Base-by-base conservation (phyloP, 169 alveolate species). In the Cryptosporidium canis region DNA sequence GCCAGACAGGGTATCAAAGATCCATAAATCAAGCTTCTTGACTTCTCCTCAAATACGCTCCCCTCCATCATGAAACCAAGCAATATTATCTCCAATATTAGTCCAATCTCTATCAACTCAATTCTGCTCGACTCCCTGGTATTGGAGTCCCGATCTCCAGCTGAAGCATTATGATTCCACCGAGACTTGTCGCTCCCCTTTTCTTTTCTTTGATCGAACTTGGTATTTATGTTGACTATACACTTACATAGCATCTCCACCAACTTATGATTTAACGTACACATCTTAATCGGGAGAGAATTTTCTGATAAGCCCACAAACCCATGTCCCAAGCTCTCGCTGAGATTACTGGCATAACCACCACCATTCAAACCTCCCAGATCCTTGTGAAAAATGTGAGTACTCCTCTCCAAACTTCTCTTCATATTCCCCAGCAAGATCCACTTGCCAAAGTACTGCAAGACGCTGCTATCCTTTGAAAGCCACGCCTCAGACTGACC, bases 381-480 rank as follows among this genome's bases (percentile, higher is more conserved):
- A 3, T 31, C 68, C 11, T 35, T 27, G 11, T 31, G 27, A 3
- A 18, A 61, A 2, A 31, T 16, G n/a, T 61, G 68, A 29, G 14
- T 58, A 58, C 39, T 58, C 16, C 12, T 63, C 12, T 77, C 64
- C 55, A 77, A 41, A 61, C 39, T 77, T 29, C 44, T 77, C 39
- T 41, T 61, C 70, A 77, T 77, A 56, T 43, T 56, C 21, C 63
- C 31, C 24, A 55, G 27, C 41, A 77, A n/a, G 14, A 77, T 39
- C 87, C 87, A 77, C 55, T 77, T 77, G 9, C 77, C 87, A 39
- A 58, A 77, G 12, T 43, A 41, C 31, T 77, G 56, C 51, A 77
- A 61, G 47, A 27, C 16, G 8, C 27, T 43, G 27, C 35, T 41
- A 9, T 61, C 72, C 27, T 77, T 77, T 24, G 58, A 39, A 21